A percentile compares a stretch with the other conserved stretches of the same genome.
Conservation (phyloP, 2,329 filamentous ascomycete genomes). For the Cladosporium cucumerinum region DNA sequence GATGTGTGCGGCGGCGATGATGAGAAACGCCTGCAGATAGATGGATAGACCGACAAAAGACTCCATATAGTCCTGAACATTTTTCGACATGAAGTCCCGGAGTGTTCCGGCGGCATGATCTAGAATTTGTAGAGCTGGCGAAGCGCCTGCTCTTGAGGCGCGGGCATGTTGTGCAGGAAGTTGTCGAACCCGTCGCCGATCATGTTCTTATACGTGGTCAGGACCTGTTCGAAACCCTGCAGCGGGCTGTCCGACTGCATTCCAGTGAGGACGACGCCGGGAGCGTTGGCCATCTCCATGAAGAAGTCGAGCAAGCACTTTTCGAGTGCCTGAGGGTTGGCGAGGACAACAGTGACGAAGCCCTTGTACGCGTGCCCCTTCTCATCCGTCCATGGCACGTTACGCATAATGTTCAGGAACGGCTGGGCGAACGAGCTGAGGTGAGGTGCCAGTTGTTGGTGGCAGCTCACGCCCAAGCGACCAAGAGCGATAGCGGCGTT, state of each 20-base stretch:
- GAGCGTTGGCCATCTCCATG: conserved; percentile 71
- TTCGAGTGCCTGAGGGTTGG: conserved; percentile 91
- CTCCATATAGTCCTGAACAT: neutral
- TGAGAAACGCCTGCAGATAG: neutral
- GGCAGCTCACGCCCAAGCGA: conserved; percentile 75
- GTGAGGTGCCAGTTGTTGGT: conserved; percentile 72
- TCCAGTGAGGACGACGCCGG: conserved; percentile 56
- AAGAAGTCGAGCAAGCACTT: conserved; percentile 80
- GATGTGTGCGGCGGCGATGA: neutral
- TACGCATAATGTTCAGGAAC: conserved; percentile 77
- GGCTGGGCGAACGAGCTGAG: conserved; percentile 75
- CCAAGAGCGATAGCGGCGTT: conserved; percentile 94
- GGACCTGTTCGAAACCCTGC: conserved; percentile 65
- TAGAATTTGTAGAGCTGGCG: conserved; percentile 43
- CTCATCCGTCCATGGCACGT: conserved; percentile 84
- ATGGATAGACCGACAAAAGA: neutral
- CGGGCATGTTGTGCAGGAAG: conserved; percentile 48
- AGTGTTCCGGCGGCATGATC: conserved; percentile 8
- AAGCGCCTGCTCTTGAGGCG: conserved; percentile 43
- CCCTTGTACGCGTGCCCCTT: conserved; percentile 92
- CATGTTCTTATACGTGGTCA: conserved; percentile 53
- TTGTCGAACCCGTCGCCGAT: conserved; percentile 51
- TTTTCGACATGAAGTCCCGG: neutral
- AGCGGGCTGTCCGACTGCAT: conserved; percentile 60
- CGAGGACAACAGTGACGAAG: conserved; percentile 78